phyloP scores from a whole-genome alignment of 495 filamentous ascomycete species.

The Aspergillus campestris region DNA sequence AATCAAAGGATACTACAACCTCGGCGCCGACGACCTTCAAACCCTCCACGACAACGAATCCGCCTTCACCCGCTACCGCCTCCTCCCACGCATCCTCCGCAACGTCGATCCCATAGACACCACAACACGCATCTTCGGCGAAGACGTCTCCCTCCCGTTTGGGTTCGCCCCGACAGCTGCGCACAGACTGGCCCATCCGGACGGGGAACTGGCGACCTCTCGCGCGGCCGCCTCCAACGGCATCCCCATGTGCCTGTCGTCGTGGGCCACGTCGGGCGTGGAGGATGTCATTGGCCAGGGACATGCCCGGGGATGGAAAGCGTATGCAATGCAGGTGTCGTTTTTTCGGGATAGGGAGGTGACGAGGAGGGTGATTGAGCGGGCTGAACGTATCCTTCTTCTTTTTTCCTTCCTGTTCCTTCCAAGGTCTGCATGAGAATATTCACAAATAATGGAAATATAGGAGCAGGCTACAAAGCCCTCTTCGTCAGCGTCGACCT shows the following conservation, averaged over 20 bases:
- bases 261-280: constrained; percentile 36
- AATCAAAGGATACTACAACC: too few relatives aligned
- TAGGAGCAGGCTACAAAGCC: too few relatives aligned
- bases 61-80: constrained; percentile 36
- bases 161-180: constrained; percentile 79
- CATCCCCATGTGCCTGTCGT: constrained; percentile 43
- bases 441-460: constrained; percentile 2
- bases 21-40: too few relatives aligned
- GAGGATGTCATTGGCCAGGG: constrained; percentile 37
- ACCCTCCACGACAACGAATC: constrained; percentile 35
- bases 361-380: constrained; percentile 70
- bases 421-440: constrained; percentile 1
- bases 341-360: constrained; percentile 78
- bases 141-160: constrained; percentile 53
- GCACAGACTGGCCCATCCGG: constrained; percentile 69
- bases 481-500: constrained; percentile 93
- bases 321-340: constrained; percentile 61
- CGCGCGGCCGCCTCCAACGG: constrained; percentile 66
- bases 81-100: constrained; percentile 42
- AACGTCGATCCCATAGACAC: constrained; percentile 41
- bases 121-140: constrained; percentile 32
- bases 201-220: constrained; percentile 73
- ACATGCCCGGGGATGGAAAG: constrained; percentile 10
- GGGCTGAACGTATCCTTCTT: constrained; percentile 52
- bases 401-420: constrained; percentile 28